Conservation (phyloP, 1,284 basidiomycete species). For the Papiliotrema nemorosa region DNA sequence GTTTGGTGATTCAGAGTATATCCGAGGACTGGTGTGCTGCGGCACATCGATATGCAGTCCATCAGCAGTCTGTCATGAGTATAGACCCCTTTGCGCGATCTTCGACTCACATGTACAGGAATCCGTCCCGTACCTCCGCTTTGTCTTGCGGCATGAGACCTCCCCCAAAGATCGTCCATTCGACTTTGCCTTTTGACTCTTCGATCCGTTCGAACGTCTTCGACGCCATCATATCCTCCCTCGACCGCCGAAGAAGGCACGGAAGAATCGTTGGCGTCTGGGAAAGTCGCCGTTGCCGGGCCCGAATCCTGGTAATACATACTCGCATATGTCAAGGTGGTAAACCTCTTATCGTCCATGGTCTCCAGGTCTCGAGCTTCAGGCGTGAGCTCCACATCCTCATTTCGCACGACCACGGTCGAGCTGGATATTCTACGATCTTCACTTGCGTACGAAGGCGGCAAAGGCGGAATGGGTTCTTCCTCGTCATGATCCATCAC, state of each 20-base stretch:
- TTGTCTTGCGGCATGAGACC: not conserved
- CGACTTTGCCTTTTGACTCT: slow-evolving; percentile 6
- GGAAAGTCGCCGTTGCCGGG: slow-evolving; percentile 19
- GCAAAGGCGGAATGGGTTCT: too few species aligned
- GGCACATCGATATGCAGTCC: not conserved
- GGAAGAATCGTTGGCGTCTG: not conserved
- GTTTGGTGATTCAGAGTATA: not conserved
- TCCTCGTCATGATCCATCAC: too few species aligned
- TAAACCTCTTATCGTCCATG: slow-evolving; percentile 10
- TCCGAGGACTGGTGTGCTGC: not conserved
- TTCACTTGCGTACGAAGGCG: too few species aligned
- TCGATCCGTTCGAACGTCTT: not conserved
- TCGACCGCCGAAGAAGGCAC: not conserved
- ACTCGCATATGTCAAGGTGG: slow-evolving; percentile 11
- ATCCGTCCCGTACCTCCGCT: too few species aligned
- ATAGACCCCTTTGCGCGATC: too few species aligned
- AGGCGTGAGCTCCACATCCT: not conserved
- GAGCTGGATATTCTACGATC: not conserved
- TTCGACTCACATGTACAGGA: too few species aligned
- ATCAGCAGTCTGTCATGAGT: not conserved
- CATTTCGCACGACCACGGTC: not conserved
- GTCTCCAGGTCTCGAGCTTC: not conserved
- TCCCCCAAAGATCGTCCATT: slow-evolving; percentile 9
- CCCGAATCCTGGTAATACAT: slow-evolving; percentile 35
- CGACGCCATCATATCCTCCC: too few species aligned